Evolutionary conservation across 192 early-diverging fungal species (phyloP).

Genomic region (Coemansia sp.): DNA sequence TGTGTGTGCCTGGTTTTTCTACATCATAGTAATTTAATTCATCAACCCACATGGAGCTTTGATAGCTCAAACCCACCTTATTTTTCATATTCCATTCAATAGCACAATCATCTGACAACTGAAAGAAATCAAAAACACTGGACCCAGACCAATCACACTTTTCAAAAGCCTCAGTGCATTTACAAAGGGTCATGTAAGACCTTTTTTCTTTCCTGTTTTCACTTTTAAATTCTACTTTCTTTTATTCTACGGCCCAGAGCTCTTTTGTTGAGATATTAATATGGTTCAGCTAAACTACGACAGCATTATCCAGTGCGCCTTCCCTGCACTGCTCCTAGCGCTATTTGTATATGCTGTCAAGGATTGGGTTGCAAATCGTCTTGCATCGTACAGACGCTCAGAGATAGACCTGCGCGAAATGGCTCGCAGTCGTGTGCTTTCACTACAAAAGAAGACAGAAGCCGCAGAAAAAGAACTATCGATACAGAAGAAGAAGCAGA

Average conservation of each 20-base stretch:
- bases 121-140: too few species aligned
- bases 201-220: slow-evolving; percentile 4
- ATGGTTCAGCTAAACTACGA: slow-evolving; percentile 12
- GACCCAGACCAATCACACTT: too few species aligned
- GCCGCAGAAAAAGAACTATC: neutral
- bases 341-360: slow-evolving; percentile 12
- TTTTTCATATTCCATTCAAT: neutral
- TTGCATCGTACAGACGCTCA: neutral
- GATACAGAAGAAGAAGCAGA: neutral
- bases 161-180: neutral
- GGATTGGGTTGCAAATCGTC: slow-evolving; percentile 1
- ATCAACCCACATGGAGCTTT: neutral
- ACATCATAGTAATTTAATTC: neutral
- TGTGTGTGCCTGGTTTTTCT: neutral
- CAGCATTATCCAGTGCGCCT: slow-evolving; percentile 16
- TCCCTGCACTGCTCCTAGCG: slow-evolving; percentile 24
- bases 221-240: slow-evolving; percentile 4
- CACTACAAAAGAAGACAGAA: neutral
- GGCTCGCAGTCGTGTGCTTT: neutral
- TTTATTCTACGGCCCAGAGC: neutral
- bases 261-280: neutral
- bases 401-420: neutral
- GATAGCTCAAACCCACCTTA: neutral
- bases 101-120: too few species aligned
- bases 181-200: neutral